A percentile compares a stretch with the other conserved stretches of the same genome.
These are phyloP conservation scores for Oleoguttula mirabilis DNA, from an alignment of 495 filamentous ascomycete genomes.

Conservation along the genomic window DNA sequence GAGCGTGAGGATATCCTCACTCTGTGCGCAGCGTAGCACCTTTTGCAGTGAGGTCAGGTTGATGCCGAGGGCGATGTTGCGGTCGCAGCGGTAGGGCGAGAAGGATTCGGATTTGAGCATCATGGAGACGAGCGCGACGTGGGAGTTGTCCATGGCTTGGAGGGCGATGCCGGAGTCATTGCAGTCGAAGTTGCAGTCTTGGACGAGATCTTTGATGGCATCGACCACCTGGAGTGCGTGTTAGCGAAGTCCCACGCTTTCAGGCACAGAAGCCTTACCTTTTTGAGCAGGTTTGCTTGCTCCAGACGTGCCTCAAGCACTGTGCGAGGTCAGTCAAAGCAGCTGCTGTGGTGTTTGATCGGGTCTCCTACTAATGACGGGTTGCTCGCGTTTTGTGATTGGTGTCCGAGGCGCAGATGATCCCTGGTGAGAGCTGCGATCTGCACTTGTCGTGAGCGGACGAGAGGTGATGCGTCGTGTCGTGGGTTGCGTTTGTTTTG, in stretches of 20 bases:
- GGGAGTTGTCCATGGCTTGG: constrained; percentile 99
- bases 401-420: no score
- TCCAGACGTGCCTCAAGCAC: constrained; percentile 97
- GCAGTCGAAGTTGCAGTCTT: constrained; percentile 99
- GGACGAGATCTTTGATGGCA: constrained; percentile 97
- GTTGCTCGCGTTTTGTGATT: no score
- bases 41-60: constrained; percentile 94
- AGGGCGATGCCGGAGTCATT: constrained; percentile 98
- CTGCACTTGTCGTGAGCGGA: no score
- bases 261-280: constrained; percentile 43
- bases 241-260: constrained; percentile 13
- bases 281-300: constrained; percentile 89
- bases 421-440: no score
- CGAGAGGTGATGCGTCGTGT: no score
- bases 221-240: constrained; percentile 68
- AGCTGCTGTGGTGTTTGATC: no score
- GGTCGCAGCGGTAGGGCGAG: constrained; percentile 95
- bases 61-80: constrained; percentile 95
- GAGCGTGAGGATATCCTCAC: constrained; percentile 87
- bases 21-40: constrained; percentile 87
- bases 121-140: constrained; percentile 98
- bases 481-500: no score
- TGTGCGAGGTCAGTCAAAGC: constrained; percentile 23
- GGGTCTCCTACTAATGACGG: no score
- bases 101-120: constrained; percentile 91